Evolutionary conservation across 306 rosid species (phyloP), one percentile per base, ranked within the genome.

Genomic region (Medicago arabica): DNA sequence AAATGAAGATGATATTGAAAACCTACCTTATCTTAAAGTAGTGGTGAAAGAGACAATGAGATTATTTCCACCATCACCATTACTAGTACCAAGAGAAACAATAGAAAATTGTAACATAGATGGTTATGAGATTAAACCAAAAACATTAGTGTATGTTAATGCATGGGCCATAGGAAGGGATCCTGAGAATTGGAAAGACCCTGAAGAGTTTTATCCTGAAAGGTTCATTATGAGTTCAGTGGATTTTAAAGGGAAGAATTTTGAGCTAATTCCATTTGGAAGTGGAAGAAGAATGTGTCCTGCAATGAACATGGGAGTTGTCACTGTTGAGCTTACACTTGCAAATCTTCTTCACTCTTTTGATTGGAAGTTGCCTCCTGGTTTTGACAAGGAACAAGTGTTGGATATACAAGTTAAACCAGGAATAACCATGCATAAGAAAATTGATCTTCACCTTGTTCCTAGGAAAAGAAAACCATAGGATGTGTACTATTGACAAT

Each of bases 271-370:
- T 7, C 83, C 89, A 6, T 85, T 85, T 64, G 86, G 86, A 1
- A 39, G 70, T n/a, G 86, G 85, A 16, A 46, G 89, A 9, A 80
- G 86, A 80, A 77, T 80, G 15, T 82, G 86, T 46, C 89, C 86
- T 0, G 85, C 61, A 0, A 69, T 76, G 10, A 38, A 80, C 8
- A 72, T 76, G 83, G 85, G 65, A 1, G 39, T 63, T 13, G 69
- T 36, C 4, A 76, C 71, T 0, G 60, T 79, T 25, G 79, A 85
- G 16, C 66, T 82, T 6, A 1, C 76, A 5, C 70, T 85, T 1
- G 85, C 83, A 0, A 85, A 85, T 80, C 81, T 83, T 40, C 8
- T 85, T 5, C 72, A 82, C 63, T 5, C 59, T 0, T 85, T 82
- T 80, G 69, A 82, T 4, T 76, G 89, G 86, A 77, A 76, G 34